A percentile compares a stretch with the other conserved stretches of the same genome.
These are phyloP conservation scores for Ajuga chamaepitys DNA, from an alignment of 257 asterid species.

Conservation along the genomic window DNA sequence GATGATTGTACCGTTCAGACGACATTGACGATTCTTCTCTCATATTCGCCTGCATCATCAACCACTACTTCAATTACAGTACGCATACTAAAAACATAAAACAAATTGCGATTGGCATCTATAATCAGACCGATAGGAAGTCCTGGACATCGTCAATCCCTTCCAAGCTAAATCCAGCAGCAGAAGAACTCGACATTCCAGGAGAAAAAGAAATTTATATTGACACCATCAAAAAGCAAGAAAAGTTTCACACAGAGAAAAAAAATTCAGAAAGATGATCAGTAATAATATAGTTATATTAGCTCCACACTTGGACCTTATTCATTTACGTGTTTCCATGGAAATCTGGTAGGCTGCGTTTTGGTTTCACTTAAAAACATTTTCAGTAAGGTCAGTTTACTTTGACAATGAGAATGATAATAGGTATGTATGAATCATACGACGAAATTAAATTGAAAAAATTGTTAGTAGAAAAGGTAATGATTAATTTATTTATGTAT, in stretches of 20 bases:
- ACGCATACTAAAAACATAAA: not conserved
- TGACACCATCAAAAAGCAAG: not conserved
- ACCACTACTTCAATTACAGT: slow-evolving; percentile 5
- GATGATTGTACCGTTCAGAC: slow-evolving; percentile 48
- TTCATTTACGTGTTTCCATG: no score
- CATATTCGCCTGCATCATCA: slow-evolving; percentile 31
- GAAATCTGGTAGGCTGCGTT: no score
- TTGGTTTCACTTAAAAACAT: no score
- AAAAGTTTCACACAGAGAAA: not conserved
- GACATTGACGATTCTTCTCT: slow-evolving; percentile 58
- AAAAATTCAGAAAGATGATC: not conserved
- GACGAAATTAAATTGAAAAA: no score
- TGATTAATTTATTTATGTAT: no score
- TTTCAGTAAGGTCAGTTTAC: no score
- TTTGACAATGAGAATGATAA: no score
- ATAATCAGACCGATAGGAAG: slow-evolving; percentile 49
- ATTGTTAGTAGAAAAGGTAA: no score
- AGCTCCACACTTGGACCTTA: slow-evolving; percentile 41
- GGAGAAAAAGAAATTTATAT: not conserved
- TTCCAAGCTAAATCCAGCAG: slow-evolving; percentile 44
- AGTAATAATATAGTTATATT: not conserved
- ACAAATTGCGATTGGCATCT: not conserved
- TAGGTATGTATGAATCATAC: no score
- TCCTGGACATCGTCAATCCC: slow-evolving; percentile 70
- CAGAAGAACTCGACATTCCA: slow-evolving; percentile 36